Evolutionary conservation across 1,139 yeast species (phyloP).

Genomic region (Groenewaldozyma sp.): DNA sequence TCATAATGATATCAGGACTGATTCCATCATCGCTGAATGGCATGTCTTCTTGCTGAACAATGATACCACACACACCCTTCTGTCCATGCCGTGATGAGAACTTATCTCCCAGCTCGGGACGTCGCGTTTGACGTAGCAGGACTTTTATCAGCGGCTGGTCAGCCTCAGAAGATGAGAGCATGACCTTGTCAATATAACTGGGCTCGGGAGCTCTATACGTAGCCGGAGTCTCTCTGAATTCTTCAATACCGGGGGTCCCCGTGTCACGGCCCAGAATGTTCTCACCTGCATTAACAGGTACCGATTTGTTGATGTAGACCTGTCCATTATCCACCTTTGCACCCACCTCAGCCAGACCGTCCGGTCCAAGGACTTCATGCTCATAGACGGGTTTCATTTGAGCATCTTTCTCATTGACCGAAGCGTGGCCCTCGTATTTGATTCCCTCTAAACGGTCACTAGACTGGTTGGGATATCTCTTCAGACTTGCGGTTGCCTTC

Average conservation of each 20-base stretch:
- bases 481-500: conserved; percentile 80
- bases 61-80: conserved; percentile 97
- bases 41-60: conserved; percentile 91
- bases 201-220: conserved; percentile 93
- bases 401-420: conserved; percentile 8
- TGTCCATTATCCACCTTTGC: conserved; percentile 85
- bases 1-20: conserved; percentile 92
- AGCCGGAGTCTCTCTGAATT: conserved; percentile 85
- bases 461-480: conserved; percentile 88
- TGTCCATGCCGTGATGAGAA: conserved; percentile 97
- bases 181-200: conserved; percentile 89
- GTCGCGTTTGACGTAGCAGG: conserved; percentile 83
- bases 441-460: conserved; percentile 86
- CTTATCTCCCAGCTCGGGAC: conserved; percentile 97
- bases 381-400: conserved; percentile 65
- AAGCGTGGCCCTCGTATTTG: conserved; percentile 59
- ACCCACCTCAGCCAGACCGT: conserved; percentile 97
- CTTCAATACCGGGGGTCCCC: conserved; percentile 22
- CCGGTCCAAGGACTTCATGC: conserved; percentile 81
- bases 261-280: conserved; percentile 16
- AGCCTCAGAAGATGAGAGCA: conserved; percentile 93
- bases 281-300: conserved; percentile 82
- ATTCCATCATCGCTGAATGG: conserved; percentile 91
- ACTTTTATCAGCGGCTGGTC: conserved; percentile 94
- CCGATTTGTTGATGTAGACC: conserved; percentile 84